Evolutionary conservation across 192 early-diverging fungal genomes (phyloP).

Genomic region (Coemansia sp.): DNA sequence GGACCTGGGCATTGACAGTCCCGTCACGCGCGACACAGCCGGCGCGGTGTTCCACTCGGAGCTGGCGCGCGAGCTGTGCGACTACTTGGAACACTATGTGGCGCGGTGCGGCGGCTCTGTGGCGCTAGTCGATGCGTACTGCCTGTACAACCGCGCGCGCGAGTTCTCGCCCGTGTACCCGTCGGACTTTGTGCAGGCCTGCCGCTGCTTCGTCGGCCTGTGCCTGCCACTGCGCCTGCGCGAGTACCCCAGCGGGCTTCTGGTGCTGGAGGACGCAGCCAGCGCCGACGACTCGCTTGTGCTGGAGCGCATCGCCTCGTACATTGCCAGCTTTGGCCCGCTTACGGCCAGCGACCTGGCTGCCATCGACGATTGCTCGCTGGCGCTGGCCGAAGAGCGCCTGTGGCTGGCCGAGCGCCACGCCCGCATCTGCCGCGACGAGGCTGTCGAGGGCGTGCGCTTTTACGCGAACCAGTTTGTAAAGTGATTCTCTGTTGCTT

Average conservation of each 20-base stretch:
- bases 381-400: constrained; percentile 51
- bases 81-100: constrained; percentile 73
- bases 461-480: constrained; percentile 70
- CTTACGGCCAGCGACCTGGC: constrained; percentile 74
- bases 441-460: constrained; percentile 75
- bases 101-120: constrained; percentile 68
- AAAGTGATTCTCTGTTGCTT: background rate
- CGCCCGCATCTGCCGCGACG: constrained; percentile 83
- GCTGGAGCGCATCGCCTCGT: constrained; percentile 55
- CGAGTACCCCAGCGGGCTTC: constrained; percentile 76
- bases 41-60: constrained; percentile 86
- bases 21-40: constrained; percentile 87
- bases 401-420: constrained; percentile 69
- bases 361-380: constrained; percentile 41
- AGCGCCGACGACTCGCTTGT: constrained; percentile 67
- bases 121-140: constrained; percentile 86
- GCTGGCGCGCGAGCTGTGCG: constrained; percentile 79
- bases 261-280: constrained; percentile 66
- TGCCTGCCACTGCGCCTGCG: constrained; percentile 71
- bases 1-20: constrained; percentile 87
- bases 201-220: constrained; percentile 63
- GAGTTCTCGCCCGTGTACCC: constrained; percentile 89
- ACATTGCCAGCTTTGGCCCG: constrained; percentile 53
- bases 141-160: constrained; percentile 91
- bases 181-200: constrained; percentile 82